Base-by-base conservation (phyloP, 1,284 basidiomycete genomes). In the Ustilago hordei region DNA sequence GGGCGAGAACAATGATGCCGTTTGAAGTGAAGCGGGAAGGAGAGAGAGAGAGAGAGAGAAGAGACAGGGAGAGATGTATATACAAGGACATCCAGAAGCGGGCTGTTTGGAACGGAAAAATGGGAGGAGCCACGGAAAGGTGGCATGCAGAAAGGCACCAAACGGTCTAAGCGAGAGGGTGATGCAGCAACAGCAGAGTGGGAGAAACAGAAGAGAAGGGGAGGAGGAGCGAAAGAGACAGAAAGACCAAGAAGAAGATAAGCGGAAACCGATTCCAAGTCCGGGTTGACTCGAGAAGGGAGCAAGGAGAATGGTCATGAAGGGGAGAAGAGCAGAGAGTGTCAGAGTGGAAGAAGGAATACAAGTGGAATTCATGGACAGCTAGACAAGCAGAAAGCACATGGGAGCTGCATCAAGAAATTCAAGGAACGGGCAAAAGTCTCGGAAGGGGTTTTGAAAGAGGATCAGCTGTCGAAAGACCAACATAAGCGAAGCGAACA, bases 361-460 rank as follows among this genome's bases (percentile, higher is more conserved):
- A 11, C 48, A 13, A 50, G 48, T 50, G 52, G n/a, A 54, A n/a
- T 54, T 54, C 52, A 54, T 54, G 52, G 52, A 50, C 36, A 45
- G 55, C 55, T 41, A 15, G 54, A 28, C 54, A 48, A 59, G 50
- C 43, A 50, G 39, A 32, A 34, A 52, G 39, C 48, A 55, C 66
- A 68, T 62, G 66, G 55, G 28, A 31, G 60, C 55, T 62, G 55
- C 60, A 63, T 28, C 43, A 41, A 59, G 45, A 63, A 47, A 55
- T 55, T 63, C 60, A 69, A 58, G 56, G 66, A 69, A 59, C 60
- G 31, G 34, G 66, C 56, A 59, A 43, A 28, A 35, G 53, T 69
- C 43, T 52, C 55, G 48, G 41, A 56, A 48, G 39, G 23, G 36
- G 32, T 34, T 28, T 28, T 28, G 34, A 17, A 23, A 50, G 48